Base-by-base conservation (phyloP, 78 protist genomes). In the Mastigamoeba balamuthi region DNA sequence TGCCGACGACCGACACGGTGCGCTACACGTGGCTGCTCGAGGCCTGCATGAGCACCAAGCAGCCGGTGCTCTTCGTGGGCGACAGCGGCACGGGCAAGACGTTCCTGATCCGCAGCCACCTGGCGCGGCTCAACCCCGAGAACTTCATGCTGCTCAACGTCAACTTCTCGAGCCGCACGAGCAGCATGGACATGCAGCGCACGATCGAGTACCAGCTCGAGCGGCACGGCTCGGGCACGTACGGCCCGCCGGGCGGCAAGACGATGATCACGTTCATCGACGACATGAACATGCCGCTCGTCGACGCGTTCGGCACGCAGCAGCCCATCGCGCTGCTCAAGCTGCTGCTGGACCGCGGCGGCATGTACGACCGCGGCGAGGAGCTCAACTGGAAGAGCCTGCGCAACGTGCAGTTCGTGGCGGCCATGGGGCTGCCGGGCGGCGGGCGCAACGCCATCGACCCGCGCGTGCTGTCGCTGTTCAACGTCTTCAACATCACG, bases 401-500 rank as follows among this genome's bases (percentile, higher is more conserved):
- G 52, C 39, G 82, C 5, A 87, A 91, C 72, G 27, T 81, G 30
- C 6, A 3, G 27, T 38, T 94, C 0, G 75, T 42, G 5, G 80
- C 81, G 23, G 90, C 91, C 38, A 87, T 90, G 94, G 98, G 95
- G 4, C 93, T 94, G 17, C 95, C 98, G 1, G 94, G 94, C 64
- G 82, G 33, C 52, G 96, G 94, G 4, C 89, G 94, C 66, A 83
- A 86, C 58, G 40, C 82, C 9, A 68, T 94, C 28, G 85, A 93
- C 17, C 53, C 76, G 58, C 74, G 97, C 10, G 66, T 91, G 70
- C 39, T 82, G 69, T 80, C 95, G n/a, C 93, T 91, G 71, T 91
- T 87, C 83, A 89, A 91, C 74, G 7, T 85, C 38, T 0, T 94
- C n/a, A 38, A 83, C 4, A 87, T 94, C 85, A 39, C 85, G 0